Evolutionary conservation across 2,329 filamentous ascomycete genomes (phyloP), one percentile per base, ranked within the genome.

Genomic region (Fusarium sp.): DNA sequence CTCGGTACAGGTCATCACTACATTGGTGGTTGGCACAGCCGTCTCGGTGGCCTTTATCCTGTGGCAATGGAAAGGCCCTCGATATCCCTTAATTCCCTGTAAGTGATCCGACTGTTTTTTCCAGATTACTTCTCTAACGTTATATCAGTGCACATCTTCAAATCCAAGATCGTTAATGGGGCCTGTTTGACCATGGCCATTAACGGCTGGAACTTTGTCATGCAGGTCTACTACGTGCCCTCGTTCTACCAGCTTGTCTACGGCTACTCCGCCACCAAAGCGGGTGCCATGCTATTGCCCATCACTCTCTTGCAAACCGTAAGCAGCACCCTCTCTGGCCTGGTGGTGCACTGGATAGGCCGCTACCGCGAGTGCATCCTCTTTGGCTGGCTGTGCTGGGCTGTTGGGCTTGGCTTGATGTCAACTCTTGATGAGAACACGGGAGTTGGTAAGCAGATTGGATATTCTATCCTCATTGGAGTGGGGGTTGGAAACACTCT

Each of bases 171-270:
- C 33, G 87, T 89, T 33, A 88, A 87, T 38, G 87, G 88, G 1
- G 86, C 87, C 1, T 89, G 86, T 67, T 71, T 90, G 20, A 89
- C 87, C 17, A 89, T 88, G 86, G 86, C 87, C 38, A 85, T 90
- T 75, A 89, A 89, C 59, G 88, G 88, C 5, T 90, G 88, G 88
- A 89, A 89, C 71, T 89, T 89, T 64, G 81, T 89, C 27, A 85
- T 88, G n/a, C 88, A 90, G 69, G 80, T 88, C 9, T 87, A 87
- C 70, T 87, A 84, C 65, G 82, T 86, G 6, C 84, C 84, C 0
- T 81, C 82, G 0, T 86, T 86, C 69, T 86, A 87, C 69, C 85
- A 86, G 61, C 82, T 86, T 12, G 82, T 81, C 2, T 86, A 84
- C 62, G 81, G 80, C 22, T 86, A 85, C 71, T 83, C 81, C 0